These are phyloP conservation scores for Linanthus parryae DNA, from an alignment of 148 eudicot species.

Conservation along the genomic window DNA sequence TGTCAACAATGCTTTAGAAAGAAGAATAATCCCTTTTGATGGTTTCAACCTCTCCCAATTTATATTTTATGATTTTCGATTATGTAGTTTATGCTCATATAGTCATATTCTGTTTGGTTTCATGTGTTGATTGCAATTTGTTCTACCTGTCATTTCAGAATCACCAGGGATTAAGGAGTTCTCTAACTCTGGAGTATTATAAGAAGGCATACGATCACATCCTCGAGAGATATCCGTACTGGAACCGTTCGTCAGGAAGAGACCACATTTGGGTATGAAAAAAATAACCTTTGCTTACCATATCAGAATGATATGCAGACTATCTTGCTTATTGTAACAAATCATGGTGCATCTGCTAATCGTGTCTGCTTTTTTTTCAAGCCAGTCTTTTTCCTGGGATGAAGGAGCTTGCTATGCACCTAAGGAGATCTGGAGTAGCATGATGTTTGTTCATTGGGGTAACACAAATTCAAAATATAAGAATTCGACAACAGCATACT, in stretches of 20 bases:
- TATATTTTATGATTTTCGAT: not conserved
- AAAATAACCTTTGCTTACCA: too few species aligned
- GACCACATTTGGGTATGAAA: conserved; percentile 84
- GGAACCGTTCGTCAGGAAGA: conserved; percentile 87
- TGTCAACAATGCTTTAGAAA: too few species aligned
- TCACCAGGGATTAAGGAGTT: conserved; percentile 66
- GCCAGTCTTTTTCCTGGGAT: conserved; percentile 97
- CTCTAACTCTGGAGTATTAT: conserved; percentile 68
- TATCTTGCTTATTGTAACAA: too few species aligned
- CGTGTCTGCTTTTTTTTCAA: too few species aligned
- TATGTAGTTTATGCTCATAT: not conserved
- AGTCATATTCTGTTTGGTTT: not conserved
- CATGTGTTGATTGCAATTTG: conserved; percentile 1
- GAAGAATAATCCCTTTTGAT: too few species aligned
- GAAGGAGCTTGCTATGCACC: conserved; percentile 99
- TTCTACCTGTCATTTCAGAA: conserved; percentile 35
- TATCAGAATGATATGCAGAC: too few species aligned
- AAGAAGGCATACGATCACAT: conserved; percentile 82
- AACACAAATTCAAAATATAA: conserved; percentile 89
- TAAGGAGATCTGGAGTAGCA: conserved; percentile 97
- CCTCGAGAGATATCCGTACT: conserved; percentile 63
- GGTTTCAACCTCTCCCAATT: too few species aligned
- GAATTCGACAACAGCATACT: conserved; percentile 90
- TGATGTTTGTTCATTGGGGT: conserved; percentile 99
- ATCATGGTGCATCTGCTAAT: too few species aligned